phyloP scores from a whole-genome alignment of 768 basidiomycete species.

The Phlebiopsis flavidoalba region DNA sequence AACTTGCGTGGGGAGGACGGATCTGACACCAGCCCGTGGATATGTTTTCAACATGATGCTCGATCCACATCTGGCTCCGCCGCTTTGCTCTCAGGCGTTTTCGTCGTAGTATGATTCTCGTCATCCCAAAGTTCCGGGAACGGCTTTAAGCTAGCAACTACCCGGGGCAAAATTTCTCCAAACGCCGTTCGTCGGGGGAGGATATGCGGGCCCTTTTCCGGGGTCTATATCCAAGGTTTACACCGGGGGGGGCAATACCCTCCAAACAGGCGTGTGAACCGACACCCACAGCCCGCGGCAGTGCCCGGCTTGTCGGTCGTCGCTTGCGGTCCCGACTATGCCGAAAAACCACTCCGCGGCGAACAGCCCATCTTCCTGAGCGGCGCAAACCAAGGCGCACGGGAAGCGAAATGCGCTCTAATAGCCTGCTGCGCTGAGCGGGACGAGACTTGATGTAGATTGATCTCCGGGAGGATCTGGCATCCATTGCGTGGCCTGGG shows the following conservation, averaged over 20 bases:
- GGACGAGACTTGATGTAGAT: constrained; percentile 51
- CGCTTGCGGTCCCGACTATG: constrained; percentile 34
- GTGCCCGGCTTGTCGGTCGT: constrained; percentile 45
- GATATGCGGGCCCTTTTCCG: neutral
- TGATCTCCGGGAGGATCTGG: constrained; percentile 59
- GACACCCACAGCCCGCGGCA: constrained; percentile 84
- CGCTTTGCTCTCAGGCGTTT: constrained; percentile 19
- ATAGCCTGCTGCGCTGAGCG: constrained; percentile 49
- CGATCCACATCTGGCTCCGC: constrained; percentile 28
- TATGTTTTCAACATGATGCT: constrained; percentile 52
- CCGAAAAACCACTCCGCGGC: constrained; percentile 81
- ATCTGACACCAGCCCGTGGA: constrained; percentile 62
- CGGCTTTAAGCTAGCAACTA: constrained; percentile 52
- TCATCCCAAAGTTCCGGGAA: constrained; percentile 74
- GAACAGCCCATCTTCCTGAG: constrained; percentile 64
- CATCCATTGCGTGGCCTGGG: constrained; percentile 28
- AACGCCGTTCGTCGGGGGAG: constrained; percentile 33
- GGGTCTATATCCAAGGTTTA: constrained; percentile 34
- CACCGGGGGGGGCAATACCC: constrained; percentile 56
- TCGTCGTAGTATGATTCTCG: constrained; percentile 25
- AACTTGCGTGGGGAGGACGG: constrained; percentile 32
- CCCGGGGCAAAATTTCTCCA: constrained; percentile 64
- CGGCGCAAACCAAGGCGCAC: constrained; percentile 62
- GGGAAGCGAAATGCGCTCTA: constrained; percentile 71
- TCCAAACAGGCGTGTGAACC: constrained; percentile 69